Evolutionary conservation across 495 filamentous ascomycete species (phyloP).

Genomic region (Ramalina intermedia): DNA sequence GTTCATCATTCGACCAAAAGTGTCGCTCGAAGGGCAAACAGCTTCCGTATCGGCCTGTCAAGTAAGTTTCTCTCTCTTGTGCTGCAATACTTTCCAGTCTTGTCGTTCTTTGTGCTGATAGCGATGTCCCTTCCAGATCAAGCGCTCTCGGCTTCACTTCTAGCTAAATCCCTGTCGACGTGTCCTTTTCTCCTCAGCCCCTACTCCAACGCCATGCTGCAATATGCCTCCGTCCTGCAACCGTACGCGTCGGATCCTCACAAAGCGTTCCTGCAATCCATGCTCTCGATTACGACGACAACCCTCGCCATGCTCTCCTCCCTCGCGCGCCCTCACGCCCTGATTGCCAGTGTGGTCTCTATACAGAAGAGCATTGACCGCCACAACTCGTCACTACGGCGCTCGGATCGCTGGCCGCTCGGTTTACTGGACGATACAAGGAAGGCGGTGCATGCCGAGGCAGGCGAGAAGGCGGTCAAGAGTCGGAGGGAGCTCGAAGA

Average conservation of each 20-base stretch:
- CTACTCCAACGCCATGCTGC: slow-evolving; percentile 55
- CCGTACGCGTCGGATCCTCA: slow-evolving; percentile 64
- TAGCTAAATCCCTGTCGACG: slow-evolving; percentile 31
- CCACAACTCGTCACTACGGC: slow-evolving; percentile 54
- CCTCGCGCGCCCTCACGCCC: slow-evolving; percentile 62
- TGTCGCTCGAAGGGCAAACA: slow-evolving; percentile 56
- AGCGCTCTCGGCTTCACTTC: slow-evolving; percentile 23
- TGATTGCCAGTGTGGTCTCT: slow-evolving; percentile 55
- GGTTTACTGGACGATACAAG: slow-evolving; percentile 82
- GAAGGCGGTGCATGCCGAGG: slow-evolving; percentile 63
- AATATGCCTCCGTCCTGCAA: slow-evolving; percentile 51
- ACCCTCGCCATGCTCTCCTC: slow-evolving; percentile 66
- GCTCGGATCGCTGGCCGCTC: slow-evolving; percentile 63
- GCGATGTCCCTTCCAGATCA: slow-evolving; percentile 6
- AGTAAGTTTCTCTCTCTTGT: slow-evolving; percentile 27
- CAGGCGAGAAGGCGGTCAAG: slow-evolving; percentile 54
- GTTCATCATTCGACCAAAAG: slow-evolving; percentile 70
- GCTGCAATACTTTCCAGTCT: too few relatives aligned
- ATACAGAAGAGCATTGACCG: slow-evolving; percentile 58
- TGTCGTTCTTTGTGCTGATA: not conserved
- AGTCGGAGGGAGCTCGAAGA: slow-evolving; percentile 48
- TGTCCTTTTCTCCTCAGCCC: slow-evolving; percentile 50
- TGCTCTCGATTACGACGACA: slow-evolving; percentile 64
- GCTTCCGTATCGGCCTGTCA: slow-evolving; percentile 35
- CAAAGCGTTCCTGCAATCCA: slow-evolving; percentile 52